phyloP scores from a whole-genome alignment of 441 rosid genomes.

The Eutrema salsugineum region DNA sequence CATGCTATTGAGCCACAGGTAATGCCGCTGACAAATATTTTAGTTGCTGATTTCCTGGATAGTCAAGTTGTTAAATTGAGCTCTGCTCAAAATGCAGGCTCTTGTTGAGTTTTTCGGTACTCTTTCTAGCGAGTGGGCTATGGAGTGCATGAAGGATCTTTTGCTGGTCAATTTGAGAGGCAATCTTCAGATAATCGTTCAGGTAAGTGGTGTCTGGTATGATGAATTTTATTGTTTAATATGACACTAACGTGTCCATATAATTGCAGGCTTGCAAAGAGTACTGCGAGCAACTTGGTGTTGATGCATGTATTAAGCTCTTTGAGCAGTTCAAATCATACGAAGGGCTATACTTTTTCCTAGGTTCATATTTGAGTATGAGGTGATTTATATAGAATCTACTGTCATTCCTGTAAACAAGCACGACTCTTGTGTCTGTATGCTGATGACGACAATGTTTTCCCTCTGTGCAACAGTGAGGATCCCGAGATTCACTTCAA shows the following conservation, averaged over 20 bases:
- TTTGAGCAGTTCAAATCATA: slow-evolving; percentile 99
- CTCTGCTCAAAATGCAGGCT: slow-evolving; percentile 48
- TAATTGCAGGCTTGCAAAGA: slow-evolving; percentile 84
- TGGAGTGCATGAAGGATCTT: slow-evolving; percentile 99
- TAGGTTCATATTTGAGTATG: slow-evolving; percentile 95
- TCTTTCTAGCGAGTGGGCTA: slow-evolving; percentile 93
- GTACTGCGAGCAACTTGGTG: slow-evolving; percentile 95
- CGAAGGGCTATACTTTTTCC: slow-evolving; percentile 96
- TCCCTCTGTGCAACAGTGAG: slow-evolving; percentile 68
- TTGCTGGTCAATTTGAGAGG: slow-evolving; percentile 77
- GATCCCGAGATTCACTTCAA: slow-evolving; percentile 94
- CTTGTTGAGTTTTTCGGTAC: slow-evolving; percentile 98
- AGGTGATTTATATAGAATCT: slow-evolving; percentile 47
- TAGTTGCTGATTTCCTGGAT: neutral
- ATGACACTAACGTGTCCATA: slow-evolving; percentile 15
- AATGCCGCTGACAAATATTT: neutral
- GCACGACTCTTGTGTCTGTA: slow-evolving; percentile 3
- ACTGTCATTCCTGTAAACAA: slow-evolving; percentile 11
- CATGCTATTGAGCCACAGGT: slow-evolving; percentile 99
- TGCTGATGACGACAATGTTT: slow-evolving; percentile 4
- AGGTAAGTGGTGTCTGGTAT: slow-evolving; percentile 42
- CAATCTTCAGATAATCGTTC: slow-evolving; percentile 93
- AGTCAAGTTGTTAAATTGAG: slow-evolving; percentile 2
- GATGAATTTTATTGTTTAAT: neutral
- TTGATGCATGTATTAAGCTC: slow-evolving; percentile 89